Evolutionary conservation across 208 protist species (phyloP).

Genomic region (Leishmania guyanensis): DNA sequence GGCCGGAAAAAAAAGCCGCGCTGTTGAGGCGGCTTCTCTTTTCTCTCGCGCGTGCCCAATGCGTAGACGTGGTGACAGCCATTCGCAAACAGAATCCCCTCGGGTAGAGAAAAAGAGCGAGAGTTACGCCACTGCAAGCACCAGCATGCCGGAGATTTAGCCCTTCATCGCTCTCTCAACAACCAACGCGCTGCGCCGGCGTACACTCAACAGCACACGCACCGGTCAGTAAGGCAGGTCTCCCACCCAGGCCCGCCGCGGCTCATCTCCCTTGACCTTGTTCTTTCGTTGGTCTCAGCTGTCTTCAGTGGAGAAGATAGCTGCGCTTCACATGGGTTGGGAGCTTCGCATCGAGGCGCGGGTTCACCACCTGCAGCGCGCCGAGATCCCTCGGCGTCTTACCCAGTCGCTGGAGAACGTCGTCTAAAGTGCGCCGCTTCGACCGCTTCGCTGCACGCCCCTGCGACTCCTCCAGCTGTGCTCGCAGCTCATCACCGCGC

Average conservation of each 20-base stretch:
- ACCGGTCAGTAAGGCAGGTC: neutral
- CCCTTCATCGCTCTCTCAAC: neutral
- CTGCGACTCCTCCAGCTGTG: slow-evolving; percentile 56
- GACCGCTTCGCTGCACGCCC: slow-evolving; percentile 28
- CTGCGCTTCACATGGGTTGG: slow-evolving; percentile 88
- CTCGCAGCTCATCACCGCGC: slow-evolving; percentile 89
- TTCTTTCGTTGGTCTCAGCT: neutral
- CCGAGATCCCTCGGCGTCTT: slow-evolving; percentile 86
- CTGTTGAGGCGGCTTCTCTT: neutral
- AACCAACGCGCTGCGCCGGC: neutral
- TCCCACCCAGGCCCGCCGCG: neutral
- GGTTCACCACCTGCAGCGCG: slow-evolving; percentile 80
- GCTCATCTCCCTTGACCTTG: neutral
- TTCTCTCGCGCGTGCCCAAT: neutral
- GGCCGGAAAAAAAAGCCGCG: neutral
- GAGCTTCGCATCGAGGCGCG: slow-evolving; percentile 83
- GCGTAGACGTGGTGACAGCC: neutral
- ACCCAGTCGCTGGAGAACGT: slow-evolving; percentile 80
- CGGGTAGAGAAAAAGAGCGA: neutral
- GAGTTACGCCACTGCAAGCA: neutral
- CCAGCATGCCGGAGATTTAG: neutral
- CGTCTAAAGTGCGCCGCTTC: slow-evolving; percentile 85
- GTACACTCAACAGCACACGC: neutral
- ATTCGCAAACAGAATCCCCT: neutral
- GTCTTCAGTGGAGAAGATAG: slow-evolving; percentile 73